Conservation (phyloP, 192 early-diverging fungal species). For the Umbelopsis sp. region DNA sequence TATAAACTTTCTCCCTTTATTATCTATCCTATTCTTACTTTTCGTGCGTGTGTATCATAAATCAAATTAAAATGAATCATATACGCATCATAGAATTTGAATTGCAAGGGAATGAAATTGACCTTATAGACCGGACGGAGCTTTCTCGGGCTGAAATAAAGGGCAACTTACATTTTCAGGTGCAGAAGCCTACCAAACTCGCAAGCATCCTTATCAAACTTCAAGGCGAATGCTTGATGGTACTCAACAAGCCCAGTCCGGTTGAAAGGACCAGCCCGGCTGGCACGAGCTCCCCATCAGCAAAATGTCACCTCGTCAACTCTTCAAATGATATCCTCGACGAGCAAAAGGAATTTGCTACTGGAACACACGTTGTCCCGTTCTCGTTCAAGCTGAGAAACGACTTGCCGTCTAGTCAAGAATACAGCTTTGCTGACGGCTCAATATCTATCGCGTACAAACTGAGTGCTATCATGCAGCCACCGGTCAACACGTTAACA, state of each 20-base stretch:
- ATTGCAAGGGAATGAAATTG: background rate
- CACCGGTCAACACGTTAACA: background rate
- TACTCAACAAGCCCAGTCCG: background rate
- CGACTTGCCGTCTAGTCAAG: background rate
- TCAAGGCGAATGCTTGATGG: conserved; percentile 1
- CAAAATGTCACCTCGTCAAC: conserved; percentile 3
- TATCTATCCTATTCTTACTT: too few relatives aligned
- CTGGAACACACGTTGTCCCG: background rate
- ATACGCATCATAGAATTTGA: background rate
- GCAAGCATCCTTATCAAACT: background rate
- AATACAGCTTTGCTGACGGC: background rate
- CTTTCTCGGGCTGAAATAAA: background rate
- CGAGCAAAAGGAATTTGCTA: background rate
- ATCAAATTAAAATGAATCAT: background rate
- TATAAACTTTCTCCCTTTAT: too few relatives aligned
- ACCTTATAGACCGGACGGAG: background rate
- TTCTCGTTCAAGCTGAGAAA: background rate
- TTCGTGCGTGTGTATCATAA: too few relatives aligned
- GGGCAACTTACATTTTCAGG: background rate
- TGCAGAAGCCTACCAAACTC: conserved; percentile 4
- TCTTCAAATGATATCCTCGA: background rate
- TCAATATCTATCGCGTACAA: background rate
- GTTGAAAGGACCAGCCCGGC: too few relatives aligned
- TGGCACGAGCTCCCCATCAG: background rate
- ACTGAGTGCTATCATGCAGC: background rate